phyloP scores from a whole-genome alignment of 495 filamentous ascomycete genomes.

The Penicillium pulvis region DNA sequence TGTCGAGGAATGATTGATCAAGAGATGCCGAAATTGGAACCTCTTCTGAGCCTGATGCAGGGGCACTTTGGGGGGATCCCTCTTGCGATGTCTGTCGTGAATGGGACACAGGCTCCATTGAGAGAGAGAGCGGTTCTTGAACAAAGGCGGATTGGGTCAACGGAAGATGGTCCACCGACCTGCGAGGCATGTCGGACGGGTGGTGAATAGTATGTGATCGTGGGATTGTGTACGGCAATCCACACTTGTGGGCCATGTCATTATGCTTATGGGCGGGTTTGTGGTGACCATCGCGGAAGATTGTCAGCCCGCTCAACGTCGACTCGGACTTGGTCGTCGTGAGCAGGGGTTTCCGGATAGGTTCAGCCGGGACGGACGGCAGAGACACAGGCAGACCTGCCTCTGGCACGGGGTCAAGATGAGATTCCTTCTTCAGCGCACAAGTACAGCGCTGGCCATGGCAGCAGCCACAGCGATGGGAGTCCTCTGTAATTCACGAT shows the following conservation, averaged over 20 bases:
- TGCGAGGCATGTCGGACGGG: slow-evolving; percentile 57
- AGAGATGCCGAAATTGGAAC: slow-evolving; percentile 59
- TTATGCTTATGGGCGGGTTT: slow-evolving; percentile 89
- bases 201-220: slow-evolving; percentile 71
- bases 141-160: slow-evolving; percentile 47
- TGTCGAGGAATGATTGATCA: slow-evolving; percentile 60
- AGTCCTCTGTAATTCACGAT: slow-evolving; percentile 54
- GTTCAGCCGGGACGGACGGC: slow-evolving; percentile 48
- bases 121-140: slow-evolving; percentile 34
- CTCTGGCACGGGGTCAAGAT: slow-evolving; percentile 57
- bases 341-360: slow-evolving; percentile 66
- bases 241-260: slow-evolving; percentile 79
- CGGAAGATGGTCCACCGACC: slow-evolving; percentile 70
- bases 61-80: slow-evolving; percentile 64
- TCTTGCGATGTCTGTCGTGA: slow-evolving; percentile 59
- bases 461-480: slow-evolving; percentile 78
- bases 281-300: slow-evolving; percentile 92
- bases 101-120: slow-evolving; percentile 20
- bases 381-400: slow-evolving; percentile 27
- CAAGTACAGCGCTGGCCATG: slow-evolving; percentile 93
- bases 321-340: slow-evolving; percentile 84
- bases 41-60: slow-evolving; percentile 56
- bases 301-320: slow-evolving; percentile 57
- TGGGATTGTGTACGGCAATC: slow-evolving; percentile 77
- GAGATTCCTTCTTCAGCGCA: slow-evolving; percentile 85